These are phyloP conservation scores for Blastobotrys chiropterorum DNA, from an alignment of 805 yeast species.

Conservation along the genomic window DNA sequence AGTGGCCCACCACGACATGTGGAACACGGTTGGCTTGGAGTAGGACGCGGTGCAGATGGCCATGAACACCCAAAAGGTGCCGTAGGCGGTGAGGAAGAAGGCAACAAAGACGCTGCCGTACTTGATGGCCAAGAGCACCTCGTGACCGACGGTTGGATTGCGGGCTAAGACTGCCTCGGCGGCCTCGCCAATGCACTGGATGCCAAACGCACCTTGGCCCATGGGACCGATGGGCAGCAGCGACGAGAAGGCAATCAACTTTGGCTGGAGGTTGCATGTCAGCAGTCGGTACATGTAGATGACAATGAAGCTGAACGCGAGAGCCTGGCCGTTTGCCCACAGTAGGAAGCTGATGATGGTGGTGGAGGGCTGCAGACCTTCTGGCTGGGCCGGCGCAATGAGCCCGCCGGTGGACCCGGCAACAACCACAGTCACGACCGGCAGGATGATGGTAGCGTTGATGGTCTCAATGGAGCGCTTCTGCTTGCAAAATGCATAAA, in stretches of 20 bases:
- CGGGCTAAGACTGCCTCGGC: slow-evolving; percentile 20
- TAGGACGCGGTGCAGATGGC: slow-evolving; percentile 34
- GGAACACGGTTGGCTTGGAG: slow-evolving; percentile 37
- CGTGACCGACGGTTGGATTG: slow-evolving; percentile 23
- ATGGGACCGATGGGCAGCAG: slow-evolving; percentile 78
- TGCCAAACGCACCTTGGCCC: slow-evolving; percentile 79
- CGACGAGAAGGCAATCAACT: slow-evolving; percentile 47
- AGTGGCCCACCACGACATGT: slow-evolving; percentile 69
- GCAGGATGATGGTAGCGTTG: slow-evolving; percentile 57
- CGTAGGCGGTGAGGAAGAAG: slow-evolving; percentile 45
- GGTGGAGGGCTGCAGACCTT: slow-evolving; percentile 45
- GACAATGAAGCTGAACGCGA: slow-evolving; percentile 51
- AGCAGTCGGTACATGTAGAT: slow-evolving; percentile 56
- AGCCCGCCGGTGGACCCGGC: slow-evolving; percentile 64
- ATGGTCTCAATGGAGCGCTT: slow-evolving; percentile 34
- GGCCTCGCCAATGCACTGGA: slow-evolving; percentile 49
- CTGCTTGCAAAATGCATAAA: slow-evolving; percentile 40
- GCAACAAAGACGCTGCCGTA: slow-evolving; percentile 37
- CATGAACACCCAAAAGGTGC: slow-evolving; percentile 49
- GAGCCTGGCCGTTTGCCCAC: slow-evolving; percentile 62
- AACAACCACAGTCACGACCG: slow-evolving; percentile 77
- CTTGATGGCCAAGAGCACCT: slow-evolving; percentile 25
- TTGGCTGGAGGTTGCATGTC: slow-evolving; percentile 52
- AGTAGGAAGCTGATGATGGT: slow-evolving; percentile 49
- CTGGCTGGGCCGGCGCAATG: slow-evolving; percentile 41